Conservation (phyloP, 1,139 yeast species). For the Debaryomyces coudertii region DNA sequence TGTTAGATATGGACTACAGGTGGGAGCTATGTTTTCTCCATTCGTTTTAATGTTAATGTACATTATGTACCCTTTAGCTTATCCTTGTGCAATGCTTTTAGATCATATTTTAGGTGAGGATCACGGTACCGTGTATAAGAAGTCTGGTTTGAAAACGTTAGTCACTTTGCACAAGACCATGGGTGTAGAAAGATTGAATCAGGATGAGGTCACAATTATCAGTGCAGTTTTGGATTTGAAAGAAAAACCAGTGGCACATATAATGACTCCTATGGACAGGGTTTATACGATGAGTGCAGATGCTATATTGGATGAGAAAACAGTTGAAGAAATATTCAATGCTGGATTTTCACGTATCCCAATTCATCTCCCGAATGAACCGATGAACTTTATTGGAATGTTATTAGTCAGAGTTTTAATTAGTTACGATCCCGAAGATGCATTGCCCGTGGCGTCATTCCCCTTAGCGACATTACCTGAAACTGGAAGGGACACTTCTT, state of each 20-base stretch:
- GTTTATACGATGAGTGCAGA: slow-evolving; percentile 91
- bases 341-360: slow-evolving; percentile 97
- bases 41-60: slow-evolving; percentile 87
- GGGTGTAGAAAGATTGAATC: slow-evolving; percentile 92
- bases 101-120: slow-evolving; percentile 90
- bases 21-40: slow-evolving; percentile 90
- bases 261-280: slow-evolving; percentile 94
- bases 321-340: slow-evolving; percentile 87
- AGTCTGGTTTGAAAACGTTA: slow-evolving; percentile 88
- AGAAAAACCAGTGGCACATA: slow-evolving; percentile 81
- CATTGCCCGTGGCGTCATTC: slow-evolving; percentile 87
- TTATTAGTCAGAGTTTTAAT: slow-evolving; percentile 87
- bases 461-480: slow-evolving; percentile 97
- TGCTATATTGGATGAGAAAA: slow-evolving; percentile 75
- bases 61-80: slow-evolving; percentile 87
- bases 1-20: slow-evolving; percentile 88
- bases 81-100: slow-evolving; percentile 81
- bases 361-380: slow-evolving; percentile 89
- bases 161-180: slow-evolving; percentile 91
- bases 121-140: slow-evolving; percentile 93
- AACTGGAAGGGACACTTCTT: slow-evolving; percentile 88
- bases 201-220: slow-evolving; percentile 95
- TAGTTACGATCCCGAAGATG: slow-evolving; percentile 96
- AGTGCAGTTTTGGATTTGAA: slow-evolving; percentile 92
- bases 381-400: slow-evolving; percentile 93